Conservation (phyloP, 1,139 yeast genomes). For the Protomyces inundatus region DNA sequence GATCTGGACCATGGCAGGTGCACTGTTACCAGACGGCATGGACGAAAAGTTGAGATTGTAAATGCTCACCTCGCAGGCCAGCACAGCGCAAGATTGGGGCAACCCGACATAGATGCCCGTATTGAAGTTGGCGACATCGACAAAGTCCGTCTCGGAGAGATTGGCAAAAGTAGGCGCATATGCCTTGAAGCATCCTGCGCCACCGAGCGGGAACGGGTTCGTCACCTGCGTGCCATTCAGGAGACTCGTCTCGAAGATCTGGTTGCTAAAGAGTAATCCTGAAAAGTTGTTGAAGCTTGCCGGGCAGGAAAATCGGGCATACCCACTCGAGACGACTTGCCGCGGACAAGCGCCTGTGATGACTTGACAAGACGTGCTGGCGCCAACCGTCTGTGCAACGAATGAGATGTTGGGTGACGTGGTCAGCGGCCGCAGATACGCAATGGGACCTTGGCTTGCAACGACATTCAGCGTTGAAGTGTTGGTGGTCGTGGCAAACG, state of each 20-base stretch:
- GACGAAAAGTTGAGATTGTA: neutral
- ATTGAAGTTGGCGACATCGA: constrained; percentile 4
- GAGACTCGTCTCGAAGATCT: neutral
- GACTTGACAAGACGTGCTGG: neutral
- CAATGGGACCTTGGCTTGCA: neutral
- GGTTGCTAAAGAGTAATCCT: constrained; percentile 1
- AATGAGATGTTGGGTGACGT: neutral
- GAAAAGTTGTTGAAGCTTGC: neutral
- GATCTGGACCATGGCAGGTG: neutral
- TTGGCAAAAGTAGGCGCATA: neutral
- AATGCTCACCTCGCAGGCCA: constrained; percentile 2
- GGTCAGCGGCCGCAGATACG: neutral
- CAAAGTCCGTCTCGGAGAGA: neutral
- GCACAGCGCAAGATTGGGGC: neutral
- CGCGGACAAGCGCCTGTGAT: neutral
- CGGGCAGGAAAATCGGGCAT: neutral
- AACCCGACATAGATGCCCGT: constrained; percentile 4
- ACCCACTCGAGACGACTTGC: neutral
- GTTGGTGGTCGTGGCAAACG: constrained; percentile 3
- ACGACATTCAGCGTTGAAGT: neutral
- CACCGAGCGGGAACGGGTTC: constrained; percentile 1
- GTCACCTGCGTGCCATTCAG: neutral
- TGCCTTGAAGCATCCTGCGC: constrained; percentile 10
- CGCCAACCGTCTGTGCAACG: neutral
- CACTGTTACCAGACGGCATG: neutral